Percentiles rank a stretch among this genome's conserved stretches.
Evolutionary conservation across 331 rosid genomes (phyloP).

Genomic region (Telfairia occidentalis): DNA sequence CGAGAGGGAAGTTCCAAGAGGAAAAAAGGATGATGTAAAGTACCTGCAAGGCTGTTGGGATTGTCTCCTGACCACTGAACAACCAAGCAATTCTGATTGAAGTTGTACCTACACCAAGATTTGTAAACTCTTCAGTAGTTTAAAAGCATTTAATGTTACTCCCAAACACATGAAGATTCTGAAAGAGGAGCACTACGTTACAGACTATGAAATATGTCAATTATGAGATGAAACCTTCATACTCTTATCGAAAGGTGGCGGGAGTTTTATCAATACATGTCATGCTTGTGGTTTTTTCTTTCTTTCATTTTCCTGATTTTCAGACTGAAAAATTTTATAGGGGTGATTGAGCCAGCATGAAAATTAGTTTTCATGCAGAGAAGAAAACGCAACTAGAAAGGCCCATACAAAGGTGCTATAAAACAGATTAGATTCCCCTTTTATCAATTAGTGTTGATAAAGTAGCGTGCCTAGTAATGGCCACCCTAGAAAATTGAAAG

Average conservation of each 20-base stretch:
- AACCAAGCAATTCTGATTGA: slow-evolving; percentile 62
- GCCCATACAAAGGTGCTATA: neutral
- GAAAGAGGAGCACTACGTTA: neutral
- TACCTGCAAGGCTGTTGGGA: slow-evolving; percentile 95
- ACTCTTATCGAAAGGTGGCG: neutral
- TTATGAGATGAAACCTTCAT: neutral
- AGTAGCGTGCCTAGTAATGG: neutral
- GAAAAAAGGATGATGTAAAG: slow-evolving; percentile 11
- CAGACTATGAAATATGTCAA: neutral
- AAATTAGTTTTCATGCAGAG: neutral
- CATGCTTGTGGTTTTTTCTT: neutral
- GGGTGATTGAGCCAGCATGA: neutral
- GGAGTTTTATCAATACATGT: neutral
- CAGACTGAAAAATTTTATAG: neutral
- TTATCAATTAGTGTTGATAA: neutral
- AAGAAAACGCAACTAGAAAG: neutral
- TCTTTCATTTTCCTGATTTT: neutral
- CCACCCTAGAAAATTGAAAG: neutral
- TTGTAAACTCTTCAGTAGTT: neutral
- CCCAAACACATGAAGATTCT: neutral
- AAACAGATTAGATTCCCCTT: neutral
- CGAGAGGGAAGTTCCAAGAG: neutral
- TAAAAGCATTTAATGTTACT: neutral
- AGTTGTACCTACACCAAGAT: slow-evolving; percentile 40
- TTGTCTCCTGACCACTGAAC: slow-evolving; percentile 98